Conservation (phyloP, 2,329 filamentous ascomycete genomes). For the Paecilomyces niveus region DNA sequence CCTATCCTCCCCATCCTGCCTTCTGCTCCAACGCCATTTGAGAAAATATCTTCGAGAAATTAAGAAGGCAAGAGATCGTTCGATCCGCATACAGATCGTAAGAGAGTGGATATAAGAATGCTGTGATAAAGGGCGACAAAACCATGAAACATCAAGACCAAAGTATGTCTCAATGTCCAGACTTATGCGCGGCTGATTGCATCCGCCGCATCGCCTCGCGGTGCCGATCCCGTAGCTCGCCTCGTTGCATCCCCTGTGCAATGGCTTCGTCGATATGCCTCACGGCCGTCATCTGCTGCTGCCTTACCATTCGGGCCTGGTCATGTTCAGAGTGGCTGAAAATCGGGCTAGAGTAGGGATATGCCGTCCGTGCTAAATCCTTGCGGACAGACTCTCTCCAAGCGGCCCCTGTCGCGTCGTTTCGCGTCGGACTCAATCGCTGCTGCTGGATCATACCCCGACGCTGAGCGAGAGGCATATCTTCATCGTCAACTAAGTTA, state of each 20-base stretch:
- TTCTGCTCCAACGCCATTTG: not conserved
- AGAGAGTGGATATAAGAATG: not conserved
- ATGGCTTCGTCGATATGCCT: slow-evolving; percentile 57
- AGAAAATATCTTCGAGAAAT: not conserved
- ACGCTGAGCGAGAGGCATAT: slow-evolving; percentile 65
- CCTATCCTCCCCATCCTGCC: not conserved
- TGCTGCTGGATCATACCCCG: slow-evolving; percentile 54
- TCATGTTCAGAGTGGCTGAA: slow-evolving; percentile 45
- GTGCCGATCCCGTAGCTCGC: slow-evolving; percentile 68
- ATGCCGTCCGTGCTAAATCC: slow-evolving; percentile 44
- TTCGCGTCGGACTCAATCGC: slow-evolving; percentile 8
- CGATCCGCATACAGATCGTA: not conserved
- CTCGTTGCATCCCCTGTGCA: slow-evolving; percentile 68
- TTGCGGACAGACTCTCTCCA: slow-evolving; percentile 62
- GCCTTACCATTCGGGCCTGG: slow-evolving; percentile 53
- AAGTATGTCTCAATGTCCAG: not conserved
- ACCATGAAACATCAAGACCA: not conserved
- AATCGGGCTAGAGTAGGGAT: slow-evolving; percentile 26
- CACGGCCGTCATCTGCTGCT: slow-evolving; percentile 52
- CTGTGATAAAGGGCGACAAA: not conserved
- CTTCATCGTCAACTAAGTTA: slow-evolving; percentile 48
- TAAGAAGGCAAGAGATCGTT: not conserved
- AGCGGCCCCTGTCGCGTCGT: slow-evolving; percentile 54
- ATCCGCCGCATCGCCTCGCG: slow-evolving; percentile 72
- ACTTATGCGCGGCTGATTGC: slow-evolving; percentile 53